phyloP scores from a whole-genome alignment of 2,329 filamentous ascomycete species.

The Colletotrichum chrysophilum region DNA sequence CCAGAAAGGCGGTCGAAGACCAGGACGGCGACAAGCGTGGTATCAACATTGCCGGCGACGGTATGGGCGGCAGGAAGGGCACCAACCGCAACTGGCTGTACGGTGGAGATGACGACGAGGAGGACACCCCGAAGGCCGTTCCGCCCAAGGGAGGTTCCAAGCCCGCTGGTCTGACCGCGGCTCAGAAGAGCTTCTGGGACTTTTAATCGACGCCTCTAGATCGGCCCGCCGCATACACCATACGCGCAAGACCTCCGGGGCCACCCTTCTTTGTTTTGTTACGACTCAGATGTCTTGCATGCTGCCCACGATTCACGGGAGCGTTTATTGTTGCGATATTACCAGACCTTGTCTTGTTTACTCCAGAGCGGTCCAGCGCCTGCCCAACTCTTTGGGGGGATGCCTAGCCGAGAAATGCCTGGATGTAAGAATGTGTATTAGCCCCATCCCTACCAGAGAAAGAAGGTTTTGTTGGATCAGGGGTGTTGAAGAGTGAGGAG shows the following conservation, averaged over 20 bases:
- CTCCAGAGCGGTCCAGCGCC: neutral
- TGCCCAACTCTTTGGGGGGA: neutral
- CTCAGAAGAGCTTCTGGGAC: conserved; percentile 52
- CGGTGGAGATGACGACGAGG: conserved; percentile 54
- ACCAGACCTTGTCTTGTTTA: conserved; percentile 14
- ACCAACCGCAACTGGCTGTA: conserved; percentile 63
- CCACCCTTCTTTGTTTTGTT: conserved; percentile 20
- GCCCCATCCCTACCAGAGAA: neutral
- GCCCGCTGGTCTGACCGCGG: conserved; percentile 29
- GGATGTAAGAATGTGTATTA: conserved; percentile 4
- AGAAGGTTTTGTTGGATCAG: conserved; percentile 6
- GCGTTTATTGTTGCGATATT: conserved; percentile 7
- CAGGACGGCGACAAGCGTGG: conserved; percentile 34
- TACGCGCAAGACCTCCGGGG: neutral
- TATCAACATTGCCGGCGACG: conserved; percentile 62
- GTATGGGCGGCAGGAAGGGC: conserved; percentile 68
- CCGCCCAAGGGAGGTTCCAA: conserved; percentile 39
- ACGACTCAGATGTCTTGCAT: conserved; percentile 34
- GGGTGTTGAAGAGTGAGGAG: neutral
- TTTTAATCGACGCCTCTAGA: conserved; percentile 35
- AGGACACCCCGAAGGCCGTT: conserved; percentile 35
- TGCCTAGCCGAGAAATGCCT: neutral
- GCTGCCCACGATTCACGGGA: conserved; percentile 38
- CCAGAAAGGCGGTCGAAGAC: conserved; percentile 47
- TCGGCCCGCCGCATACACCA: neutral